Conservation (phyloP, 2,329 filamentous ascomycete species). For the Phaeosphaeria sp. region DNA sequence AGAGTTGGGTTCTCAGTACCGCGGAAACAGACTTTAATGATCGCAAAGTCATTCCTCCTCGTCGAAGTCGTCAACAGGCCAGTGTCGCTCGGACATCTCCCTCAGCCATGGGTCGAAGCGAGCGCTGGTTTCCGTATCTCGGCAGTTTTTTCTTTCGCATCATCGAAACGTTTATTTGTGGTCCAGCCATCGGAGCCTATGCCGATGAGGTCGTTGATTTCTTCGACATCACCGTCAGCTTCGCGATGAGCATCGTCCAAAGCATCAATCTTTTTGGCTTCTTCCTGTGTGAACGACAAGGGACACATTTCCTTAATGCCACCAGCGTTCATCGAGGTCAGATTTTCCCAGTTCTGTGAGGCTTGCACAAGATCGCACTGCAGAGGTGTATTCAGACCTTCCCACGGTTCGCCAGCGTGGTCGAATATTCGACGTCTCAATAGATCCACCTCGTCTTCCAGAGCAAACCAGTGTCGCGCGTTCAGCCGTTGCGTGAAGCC, state of each 20-base stretch:
- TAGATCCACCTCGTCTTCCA: constrained; percentile 25
- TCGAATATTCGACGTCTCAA: constrained; percentile 30
- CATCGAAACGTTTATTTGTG: constrained; percentile 27
- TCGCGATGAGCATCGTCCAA: constrained; percentile 26
- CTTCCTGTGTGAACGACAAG: constrained; percentile 21
- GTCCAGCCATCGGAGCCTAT: constrained; percentile 38
- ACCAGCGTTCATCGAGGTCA: constrained; percentile 8
- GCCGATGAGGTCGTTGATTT: constrained; percentile 23
- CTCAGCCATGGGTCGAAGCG: constrained; percentile 23
- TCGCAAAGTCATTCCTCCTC: constrained; percentile 16
- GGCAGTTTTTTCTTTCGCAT: constrained; percentile 19
- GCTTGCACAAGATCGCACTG: constrained; percentile 32
- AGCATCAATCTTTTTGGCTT: constrained; percentile 15
- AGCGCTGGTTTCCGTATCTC: constrained; percentile 23
- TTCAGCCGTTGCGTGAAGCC: constrained; percentile 33
- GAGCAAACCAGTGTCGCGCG: constrained; percentile 29
- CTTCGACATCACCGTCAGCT: constrained; percentile 23
- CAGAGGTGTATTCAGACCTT: constrained; percentile 35
- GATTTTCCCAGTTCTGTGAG: constrained; percentile 25
- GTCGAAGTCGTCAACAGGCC: constrained; percentile 33
- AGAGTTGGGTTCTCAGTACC: too few relatives aligned
- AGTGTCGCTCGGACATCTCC: constrained; percentile 28
- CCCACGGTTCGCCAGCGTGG: constrained; percentile 35
- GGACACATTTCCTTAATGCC: constrained; percentile 19
- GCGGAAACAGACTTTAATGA: background rate